phyloP scores from a whole-genome alignment of 2,329 filamentous ascomycete species.

The Coniochaeta sp. region DNA sequence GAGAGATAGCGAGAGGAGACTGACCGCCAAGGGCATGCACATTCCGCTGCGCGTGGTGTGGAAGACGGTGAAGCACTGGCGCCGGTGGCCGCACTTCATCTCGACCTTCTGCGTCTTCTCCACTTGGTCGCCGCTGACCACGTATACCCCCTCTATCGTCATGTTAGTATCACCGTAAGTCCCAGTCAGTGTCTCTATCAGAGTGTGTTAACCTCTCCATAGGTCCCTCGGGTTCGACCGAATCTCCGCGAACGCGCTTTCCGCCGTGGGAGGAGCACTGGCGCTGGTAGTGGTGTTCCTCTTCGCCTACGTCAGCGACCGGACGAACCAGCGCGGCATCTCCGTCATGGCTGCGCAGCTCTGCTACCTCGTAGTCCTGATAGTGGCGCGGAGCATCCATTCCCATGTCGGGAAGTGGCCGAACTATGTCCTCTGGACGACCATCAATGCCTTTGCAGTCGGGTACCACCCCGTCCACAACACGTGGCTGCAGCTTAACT shows the following conservation, averaged over 20 bases:
- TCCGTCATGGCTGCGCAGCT: constrained; percentile 35
- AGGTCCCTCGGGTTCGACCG: constrained; percentile 30
- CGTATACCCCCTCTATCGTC: constrained; percentile 40
- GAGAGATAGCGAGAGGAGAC: constrained; percentile 20
- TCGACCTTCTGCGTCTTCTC: constrained; percentile 43
- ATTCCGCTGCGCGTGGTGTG: constrained; percentile 31
- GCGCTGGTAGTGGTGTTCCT: constrained; percentile 39
- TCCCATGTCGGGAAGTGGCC: constrained; percentile 38
- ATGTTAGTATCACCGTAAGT: constrained; percentile 19
- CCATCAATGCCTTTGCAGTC: constrained; percentile 41
- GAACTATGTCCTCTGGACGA: constrained; percentile 43
- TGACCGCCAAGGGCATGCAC: constrained; percentile 24
- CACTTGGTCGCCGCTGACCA: constrained; percentile 44
- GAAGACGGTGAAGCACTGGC: constrained; percentile 34
- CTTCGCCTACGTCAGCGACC: constrained; percentile 41
- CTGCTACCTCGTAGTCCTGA: constrained; percentile 36
- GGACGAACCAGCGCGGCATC: constrained; percentile 33
- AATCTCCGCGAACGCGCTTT: constrained; percentile 38
- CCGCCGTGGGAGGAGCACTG: constrained; percentile 33
- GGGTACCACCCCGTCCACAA: constrained; percentile 48
- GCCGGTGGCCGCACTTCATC: constrained; percentile 40
- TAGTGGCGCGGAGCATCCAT: constrained; percentile 32
- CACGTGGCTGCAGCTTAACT: constrained; percentile 46
- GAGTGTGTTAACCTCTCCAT: constrained; percentile 17
- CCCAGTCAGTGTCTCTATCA: background rate